Base-by-base conservation (phyloP, 495 filamentous ascomycete species). In the Mycothermus thermophilus region DNA sequence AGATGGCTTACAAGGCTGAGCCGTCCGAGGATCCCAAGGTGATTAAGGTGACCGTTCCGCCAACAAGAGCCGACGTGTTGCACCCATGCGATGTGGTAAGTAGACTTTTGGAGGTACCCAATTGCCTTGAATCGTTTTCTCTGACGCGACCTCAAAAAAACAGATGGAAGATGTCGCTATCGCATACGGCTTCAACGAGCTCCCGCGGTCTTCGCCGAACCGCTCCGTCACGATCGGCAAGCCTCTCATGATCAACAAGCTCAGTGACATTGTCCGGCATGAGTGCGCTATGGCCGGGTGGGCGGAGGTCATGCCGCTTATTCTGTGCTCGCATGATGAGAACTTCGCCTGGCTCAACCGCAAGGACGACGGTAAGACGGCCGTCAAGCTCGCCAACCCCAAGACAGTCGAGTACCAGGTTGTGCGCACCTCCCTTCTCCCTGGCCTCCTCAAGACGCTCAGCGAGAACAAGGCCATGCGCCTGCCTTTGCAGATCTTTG, bases 301-400 rank as follows among this genome's bases (percentile, higher is more conserved):
- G 88, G 75, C 74, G 13, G 90, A 99, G 60, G 90, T 93, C 16
- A 77, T 99, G 75, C 90, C 90, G 4, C 69, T 99, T 11, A 94
- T 94, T 49, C 72, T 99, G 31, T 99, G 90, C 72, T 93, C 84
- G 11, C 86, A 96, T 54, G 90, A 94, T 51, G 90, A 99, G 71
- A 99, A 96, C 64, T 99, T 95, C 55, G 79, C 65, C 29, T 95
- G 85, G 84, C 67, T 99, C 24, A 93, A 96, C 60, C 80, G 88
- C 38, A 74, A 75, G 41, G 87, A 94, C 42, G 80, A 94, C 44
- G 86, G 90, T 30, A 76, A 62, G 14, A 87, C 78, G 0, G 85
- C 84, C 5, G 77, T 99, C 42, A 79, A 71, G 50, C 77, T 99
- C 26, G 82, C 83, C 37, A 99, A 99, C 59, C 90, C 90, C 34